Evolutionary conservation across 352 stramenopile genomes (phyloP).

Genomic region (Blastocystis sp.): DNA sequence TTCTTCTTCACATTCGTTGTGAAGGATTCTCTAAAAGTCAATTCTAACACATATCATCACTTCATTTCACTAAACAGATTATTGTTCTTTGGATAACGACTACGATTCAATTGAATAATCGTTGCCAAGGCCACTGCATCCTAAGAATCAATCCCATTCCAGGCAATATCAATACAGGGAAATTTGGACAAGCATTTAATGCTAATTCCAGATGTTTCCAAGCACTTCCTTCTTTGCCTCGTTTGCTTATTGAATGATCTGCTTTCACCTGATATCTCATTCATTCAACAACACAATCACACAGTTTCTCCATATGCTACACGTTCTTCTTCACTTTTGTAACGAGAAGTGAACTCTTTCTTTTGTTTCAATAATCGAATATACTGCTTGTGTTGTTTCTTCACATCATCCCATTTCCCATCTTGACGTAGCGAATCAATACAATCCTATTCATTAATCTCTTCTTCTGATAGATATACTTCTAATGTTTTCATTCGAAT

Average conservation of each 20-base stretch:
- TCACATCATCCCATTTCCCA: slow-evolving; percentile 19
- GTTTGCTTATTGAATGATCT: slow-evolving; percentile 8
- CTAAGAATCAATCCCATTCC: neutral
- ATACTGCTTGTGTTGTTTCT: slow-evolving; percentile 6
- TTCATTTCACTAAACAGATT: neutral
- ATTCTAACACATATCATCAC: neutral
- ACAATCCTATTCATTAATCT: neutral
- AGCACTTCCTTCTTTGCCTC: neutral
- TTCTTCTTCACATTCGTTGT: slow-evolving; percentile 23
- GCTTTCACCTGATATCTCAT: neutral
- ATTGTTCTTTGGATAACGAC: neutral
- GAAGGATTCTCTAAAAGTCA: neutral
- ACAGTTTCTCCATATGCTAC: slow-evolving; percentile 12
- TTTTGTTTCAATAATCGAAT: neutral
- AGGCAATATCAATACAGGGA: neutral
- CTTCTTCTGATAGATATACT: neutral
- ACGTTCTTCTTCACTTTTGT: neutral
- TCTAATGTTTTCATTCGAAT: neutral
- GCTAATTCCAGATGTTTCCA: slow-evolving; percentile 5
- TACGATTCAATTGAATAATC: neutral
- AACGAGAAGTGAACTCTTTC: neutral
- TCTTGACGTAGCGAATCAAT: neutral
- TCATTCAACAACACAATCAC: neutral
- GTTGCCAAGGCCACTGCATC: neutral
- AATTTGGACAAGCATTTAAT: neutral